Evolutionary conservation across 2,329 filamentous ascomycete species (phyloP).

Genomic region (Penicillium palitans): DNA sequence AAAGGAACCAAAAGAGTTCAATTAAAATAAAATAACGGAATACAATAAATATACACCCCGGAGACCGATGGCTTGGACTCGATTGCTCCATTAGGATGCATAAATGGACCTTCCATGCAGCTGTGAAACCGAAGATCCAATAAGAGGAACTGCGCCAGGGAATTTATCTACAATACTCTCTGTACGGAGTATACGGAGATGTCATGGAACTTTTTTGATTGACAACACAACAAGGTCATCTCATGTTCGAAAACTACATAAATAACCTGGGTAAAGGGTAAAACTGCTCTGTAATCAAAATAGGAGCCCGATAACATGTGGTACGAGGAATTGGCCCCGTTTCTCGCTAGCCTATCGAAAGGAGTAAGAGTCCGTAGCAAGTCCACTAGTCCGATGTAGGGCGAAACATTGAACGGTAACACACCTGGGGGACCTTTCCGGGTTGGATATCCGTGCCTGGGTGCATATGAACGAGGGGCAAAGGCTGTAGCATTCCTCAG

Average conservation of each 20-base stretch:
- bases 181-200: neutral
- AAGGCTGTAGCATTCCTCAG: conserved; percentile 16
- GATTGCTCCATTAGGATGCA: conserved; percentile 14
- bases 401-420: conserved; percentile 7
- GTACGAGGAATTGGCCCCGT: conserved; percentile 6
- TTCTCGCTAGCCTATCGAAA: neutral
- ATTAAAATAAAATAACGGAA: neutral
- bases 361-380: conserved; percentile 3
- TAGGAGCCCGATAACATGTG: conserved; percentile 2
- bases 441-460: conserved; percentile 16
- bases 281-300: neutral
- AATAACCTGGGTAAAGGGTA: neutral
- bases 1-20: neutral
- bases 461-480: conserved; percentile 25
- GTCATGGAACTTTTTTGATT: too few relatives aligned
- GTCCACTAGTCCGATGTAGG: conserved; percentile 7
- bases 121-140: conserved; percentile 16
- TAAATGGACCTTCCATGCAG: conserved; percentile 15
- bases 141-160: neutral
- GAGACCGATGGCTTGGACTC: conserved; percentile 4
- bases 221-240: too few relatives aligned
- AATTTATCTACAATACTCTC: neutral
- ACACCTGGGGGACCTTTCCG: conserved; percentile 3
- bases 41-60: conserved; percentile 1
- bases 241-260: neutral